Evolutionary conservation across 306 rosid genomes (phyloP).

Genomic region (Delonix regia): DNA sequence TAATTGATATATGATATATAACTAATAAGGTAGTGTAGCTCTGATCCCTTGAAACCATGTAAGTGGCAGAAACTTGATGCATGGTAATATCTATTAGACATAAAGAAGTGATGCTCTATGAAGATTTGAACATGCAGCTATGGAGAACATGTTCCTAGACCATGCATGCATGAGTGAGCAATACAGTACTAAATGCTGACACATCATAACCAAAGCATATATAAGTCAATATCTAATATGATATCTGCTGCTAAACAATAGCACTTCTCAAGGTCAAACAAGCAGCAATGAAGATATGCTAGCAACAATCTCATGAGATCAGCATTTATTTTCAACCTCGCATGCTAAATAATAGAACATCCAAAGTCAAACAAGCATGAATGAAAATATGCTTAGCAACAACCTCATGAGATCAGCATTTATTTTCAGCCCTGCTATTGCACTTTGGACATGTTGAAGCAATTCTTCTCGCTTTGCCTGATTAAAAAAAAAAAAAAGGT

Average conservation of each 20-base stretch:
- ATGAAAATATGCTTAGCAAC: slow-evolving; percentile 37
- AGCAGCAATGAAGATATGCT: slow-evolving; percentile 24
- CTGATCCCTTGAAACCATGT: slow-evolving; percentile 11
- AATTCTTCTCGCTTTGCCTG: slow-evolving; percentile 89
- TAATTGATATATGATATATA: slow-evolving; percentile 16
- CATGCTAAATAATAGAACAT: neutral
- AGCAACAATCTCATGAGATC: slow-evolving; percentile 73
- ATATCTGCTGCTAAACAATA: slow-evolving; percentile 24
- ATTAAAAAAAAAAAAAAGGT: neutral
- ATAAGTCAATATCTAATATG: slow-evolving; percentile 17
- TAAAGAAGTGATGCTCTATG: slow-evolving; percentile 18
- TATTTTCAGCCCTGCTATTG: slow-evolving; percentile 79
- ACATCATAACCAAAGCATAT: slow-evolving; percentile 29
- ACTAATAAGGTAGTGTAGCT: slow-evolving; percentile 1
- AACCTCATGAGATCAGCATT: slow-evolving; percentile 86
- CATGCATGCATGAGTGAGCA: slow-evolving; percentile 2
- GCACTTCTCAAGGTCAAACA: slow-evolving; percentile 27
- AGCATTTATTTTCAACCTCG: slow-evolving; percentile 66
- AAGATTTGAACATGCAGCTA: slow-evolving; percentile 20
- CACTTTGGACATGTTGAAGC: slow-evolving; percentile 83
- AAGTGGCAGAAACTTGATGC: neutral
- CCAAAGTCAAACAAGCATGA: slow-evolving; percentile 30
- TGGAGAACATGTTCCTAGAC: slow-evolving; percentile 25
- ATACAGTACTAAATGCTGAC: slow-evolving; percentile 4
- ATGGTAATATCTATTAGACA: neutral